Evolutionary conservation across 1,284 basidiomycete genomes (phyloP).

Genomic region (Rhodotorula sp.): DNA sequence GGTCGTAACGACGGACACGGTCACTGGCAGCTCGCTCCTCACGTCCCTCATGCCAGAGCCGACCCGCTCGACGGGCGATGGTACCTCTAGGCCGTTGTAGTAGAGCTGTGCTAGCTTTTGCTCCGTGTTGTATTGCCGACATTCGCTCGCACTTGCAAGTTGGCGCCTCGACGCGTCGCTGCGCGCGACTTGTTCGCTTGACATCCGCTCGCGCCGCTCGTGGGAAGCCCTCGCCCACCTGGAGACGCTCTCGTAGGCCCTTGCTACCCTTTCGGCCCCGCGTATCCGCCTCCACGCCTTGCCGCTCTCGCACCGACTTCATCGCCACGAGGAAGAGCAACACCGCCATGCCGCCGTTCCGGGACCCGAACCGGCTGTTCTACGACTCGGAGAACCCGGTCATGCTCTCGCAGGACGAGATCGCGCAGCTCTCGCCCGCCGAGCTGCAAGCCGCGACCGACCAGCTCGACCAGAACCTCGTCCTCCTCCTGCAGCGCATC

Average conservation of each 20-base stretch:
- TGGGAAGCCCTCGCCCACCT: too few species aligned
- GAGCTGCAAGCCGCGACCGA: conserved; percentile 42
- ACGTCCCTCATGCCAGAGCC: conserved; percentile 15
- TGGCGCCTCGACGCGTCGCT: too few species aligned
- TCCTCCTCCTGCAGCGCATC: conserved; percentile 40
- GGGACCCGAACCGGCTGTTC: conserved; percentile 32
- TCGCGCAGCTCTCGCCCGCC: conserved; percentile 32
- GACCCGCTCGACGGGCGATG: background rate
- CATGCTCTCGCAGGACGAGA: conserved; percentile 38
- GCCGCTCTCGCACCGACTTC: background rate
- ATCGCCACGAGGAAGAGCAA: background rate
- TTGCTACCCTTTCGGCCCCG: too few species aligned
- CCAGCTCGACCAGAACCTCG: conserved; percentile 45
- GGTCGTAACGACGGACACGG: conserved; percentile 71
- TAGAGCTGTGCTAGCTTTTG: background rate
- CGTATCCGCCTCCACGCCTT: background rate
- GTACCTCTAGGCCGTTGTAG: background rate
- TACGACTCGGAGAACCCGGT: conserved; percentile 34
- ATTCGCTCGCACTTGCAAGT: too few species aligned
- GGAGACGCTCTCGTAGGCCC: too few species aligned
- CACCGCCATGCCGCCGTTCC: conserved; percentile 20
- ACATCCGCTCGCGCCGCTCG: too few species aligned
- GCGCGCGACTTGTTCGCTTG: too few species aligned
- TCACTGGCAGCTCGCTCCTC: conserved; percentile 20
- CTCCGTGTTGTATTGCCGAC: background rate